These are phyloP conservation scores for Capsicum baccatum DNA, from an alignment of 257 asterid genomes.

Conservation along the genomic window DNA sequence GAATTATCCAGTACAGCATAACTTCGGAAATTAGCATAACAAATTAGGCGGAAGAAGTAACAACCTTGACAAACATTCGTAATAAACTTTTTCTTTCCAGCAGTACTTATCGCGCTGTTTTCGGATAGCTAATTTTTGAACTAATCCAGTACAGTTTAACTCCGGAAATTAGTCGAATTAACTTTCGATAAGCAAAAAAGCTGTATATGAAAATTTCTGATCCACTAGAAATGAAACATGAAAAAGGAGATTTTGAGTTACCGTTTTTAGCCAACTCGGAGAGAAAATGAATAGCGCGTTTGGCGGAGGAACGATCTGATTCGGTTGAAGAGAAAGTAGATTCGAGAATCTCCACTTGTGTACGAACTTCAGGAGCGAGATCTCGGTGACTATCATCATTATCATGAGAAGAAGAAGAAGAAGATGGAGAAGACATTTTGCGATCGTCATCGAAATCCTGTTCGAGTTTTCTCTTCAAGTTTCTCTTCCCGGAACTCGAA, in stretches of 20 bases:
- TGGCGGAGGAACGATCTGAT: constrained; percentile 52
- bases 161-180: neutral
- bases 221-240: constrained; percentile 7
- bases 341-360: constrained; percentile 48
- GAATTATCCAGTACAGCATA: neutral
- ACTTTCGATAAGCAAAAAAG: neutral
- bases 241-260: constrained; percentile 25
- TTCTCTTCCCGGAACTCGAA: constrained; percentile 57
- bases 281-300: constrained; percentile 49
- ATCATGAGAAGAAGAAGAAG: constrained; percentile 22
- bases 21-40: neutral
- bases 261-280: constrained; percentile 56
- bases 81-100: neutral
- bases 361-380: constrained; percentile 52
- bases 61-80: neutral
- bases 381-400: constrained; percentile 50
- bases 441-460: constrained; percentile 59
- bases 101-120: neutral
- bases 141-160: neutral
- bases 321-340: constrained; percentile 43
- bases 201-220: neutral
- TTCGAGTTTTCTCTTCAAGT: constrained; percentile 85
- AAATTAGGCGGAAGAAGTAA: neutral
- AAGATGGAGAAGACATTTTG: constrained; percentile 50
- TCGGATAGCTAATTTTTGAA: neutral